Evolutionary conservation across 2,329 filamentous ascomycete species (phyloP).

Genomic region (Trichoderma endophyticum): DNA sequence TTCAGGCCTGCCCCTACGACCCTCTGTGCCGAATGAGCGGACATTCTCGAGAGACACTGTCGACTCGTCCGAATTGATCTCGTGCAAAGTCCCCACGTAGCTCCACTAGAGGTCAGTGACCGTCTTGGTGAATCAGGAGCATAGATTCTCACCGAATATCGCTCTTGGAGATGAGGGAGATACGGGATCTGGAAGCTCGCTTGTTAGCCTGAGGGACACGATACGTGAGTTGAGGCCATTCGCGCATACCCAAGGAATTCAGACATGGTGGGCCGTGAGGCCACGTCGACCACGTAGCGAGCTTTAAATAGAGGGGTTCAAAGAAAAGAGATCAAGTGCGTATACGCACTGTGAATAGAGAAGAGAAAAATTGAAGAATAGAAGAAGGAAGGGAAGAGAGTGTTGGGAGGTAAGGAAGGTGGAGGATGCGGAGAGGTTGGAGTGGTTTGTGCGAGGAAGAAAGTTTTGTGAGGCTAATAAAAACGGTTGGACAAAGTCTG

Average conservation of each 20-base stretch:
- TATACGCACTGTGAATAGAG: slow-evolving; percentile 21
- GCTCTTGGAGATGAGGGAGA: slow-evolving; percentile 95
- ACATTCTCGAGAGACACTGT: slow-evolving; percentile 98
- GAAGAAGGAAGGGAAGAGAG: slow-evolving; percentile 22
- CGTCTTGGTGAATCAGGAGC: slow-evolving; percentile 16
- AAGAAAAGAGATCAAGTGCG: slow-evolving; percentile 5
- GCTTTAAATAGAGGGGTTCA: slow-evolving; percentile 24
- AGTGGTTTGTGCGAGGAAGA: slow-evolving; percentile 26
- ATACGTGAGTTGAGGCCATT: slow-evolving; percentile 25
- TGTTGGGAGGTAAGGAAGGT: slow-evolving; percentile 21
- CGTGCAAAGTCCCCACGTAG: slow-evolving; percentile 92
- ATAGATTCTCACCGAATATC: slow-evolving; percentile 76
- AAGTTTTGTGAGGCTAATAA: slow-evolving; percentile 35
- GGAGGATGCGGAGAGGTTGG: slow-evolving; percentile 21
- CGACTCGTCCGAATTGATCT: slow-evolving; percentile 96
- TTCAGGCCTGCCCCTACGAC: slow-evolving; percentile 71
- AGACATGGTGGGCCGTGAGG: slow-evolving; percentile 47
- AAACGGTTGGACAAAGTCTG: slow-evolving; percentile 26
- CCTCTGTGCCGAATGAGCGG: slow-evolving; percentile 89
- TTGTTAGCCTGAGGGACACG: background rate
- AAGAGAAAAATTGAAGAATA: slow-evolving; percentile 5
- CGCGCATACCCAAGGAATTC: slow-evolving; percentile 57
- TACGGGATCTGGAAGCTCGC: slow-evolving; percentile 65
- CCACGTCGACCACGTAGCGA: slow-evolving; percentile 43
- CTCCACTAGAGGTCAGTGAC: slow-evolving; percentile 49